A percentile compares a stretch with the other conserved stretches of the same genome.
Conservation (phyloP, 1,284 basidiomycete species). For the Naganishia albida region DNA sequence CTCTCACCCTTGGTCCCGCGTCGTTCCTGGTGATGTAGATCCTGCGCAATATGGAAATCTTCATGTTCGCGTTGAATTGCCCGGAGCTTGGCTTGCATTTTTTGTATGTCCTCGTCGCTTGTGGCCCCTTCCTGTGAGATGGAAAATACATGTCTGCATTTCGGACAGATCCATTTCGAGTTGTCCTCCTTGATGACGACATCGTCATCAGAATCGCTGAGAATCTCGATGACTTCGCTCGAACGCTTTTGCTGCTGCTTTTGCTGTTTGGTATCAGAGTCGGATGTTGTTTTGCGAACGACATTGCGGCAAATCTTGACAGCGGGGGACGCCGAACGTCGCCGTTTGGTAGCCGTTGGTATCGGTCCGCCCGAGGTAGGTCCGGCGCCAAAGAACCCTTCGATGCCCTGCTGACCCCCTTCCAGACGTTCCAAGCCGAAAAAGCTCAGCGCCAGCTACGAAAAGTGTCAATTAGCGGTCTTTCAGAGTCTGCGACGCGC, state of each 20-base stretch:
- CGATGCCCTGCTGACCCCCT: slow-evolving; percentile 79
- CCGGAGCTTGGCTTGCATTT: slow-evolving; percentile 55
- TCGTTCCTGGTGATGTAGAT: slow-evolving; percentile 59
- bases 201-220: slow-evolving; percentile 32
- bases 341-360: slow-evolving; percentile 33
- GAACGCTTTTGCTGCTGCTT: slow-evolving; percentile 5
- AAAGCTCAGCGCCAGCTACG: slow-evolving; percentile 70
- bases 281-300: background rate
- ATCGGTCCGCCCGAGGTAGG: background rate
- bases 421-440: slow-evolving; percentile 78
- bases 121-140: slow-evolving; percentile 35
- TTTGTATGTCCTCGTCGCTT: slow-evolving; percentile 28
- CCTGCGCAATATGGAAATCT: slow-evolving; percentile 82
- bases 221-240: slow-evolving; percentile 51
- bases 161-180: background rate
- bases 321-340: slow-evolving; percentile 35
- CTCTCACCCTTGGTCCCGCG: slow-evolving; percentile 4
- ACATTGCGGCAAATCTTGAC: background rate
- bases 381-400: slow-evolving; percentile 68
- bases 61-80: slow-evolving; percentile 69
- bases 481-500: too few relatives aligned
- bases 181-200: background rate
- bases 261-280: slow-evolving; percentile 10
- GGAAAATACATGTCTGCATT: slow-evolving; percentile 39
- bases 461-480: slow-evolving; percentile 1